Evolutionary conservation across 2,329 filamentous ascomycete genomes (phyloP).

Genomic region (Diaporthe amygdali): DNA sequence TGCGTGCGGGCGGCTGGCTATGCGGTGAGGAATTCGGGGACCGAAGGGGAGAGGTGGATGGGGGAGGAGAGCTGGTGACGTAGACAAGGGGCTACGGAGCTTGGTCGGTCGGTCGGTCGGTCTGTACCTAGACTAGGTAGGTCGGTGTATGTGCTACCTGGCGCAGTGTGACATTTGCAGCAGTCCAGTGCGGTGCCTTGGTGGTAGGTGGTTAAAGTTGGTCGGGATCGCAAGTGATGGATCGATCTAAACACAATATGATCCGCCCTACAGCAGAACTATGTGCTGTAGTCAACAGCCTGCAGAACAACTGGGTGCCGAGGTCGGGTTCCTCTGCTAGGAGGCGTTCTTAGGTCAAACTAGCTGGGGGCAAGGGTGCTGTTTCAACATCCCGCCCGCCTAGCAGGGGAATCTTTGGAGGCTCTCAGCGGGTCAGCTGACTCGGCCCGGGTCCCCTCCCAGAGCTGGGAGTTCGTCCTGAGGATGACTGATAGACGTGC

Average conservation of each 20-base stretch:
- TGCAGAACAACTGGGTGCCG: background rate
- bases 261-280: background rate
- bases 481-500: background rate
- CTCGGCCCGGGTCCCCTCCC: background rate
- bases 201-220: background rate
- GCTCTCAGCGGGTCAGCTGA: slow-evolving; percentile 5
- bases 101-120: background rate
- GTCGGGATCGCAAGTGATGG: background rate
- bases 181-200: background rate
- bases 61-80: slow-evolving; percentile 7
- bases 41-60: background rate
- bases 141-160: background rate
- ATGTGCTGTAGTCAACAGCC: background rate
- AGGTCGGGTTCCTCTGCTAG: background rate
- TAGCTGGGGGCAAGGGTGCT: background rate
- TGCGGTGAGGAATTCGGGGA: background rate
- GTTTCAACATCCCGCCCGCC: background rate
- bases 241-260: background rate
- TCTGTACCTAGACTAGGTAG: background rate
- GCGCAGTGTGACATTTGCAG: background rate
- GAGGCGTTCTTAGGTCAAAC: background rate
- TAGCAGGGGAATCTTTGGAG: background rate
- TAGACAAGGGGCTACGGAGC: background rate
- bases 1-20: background rate
- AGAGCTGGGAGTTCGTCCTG: background rate